Percentiles rank a stretch among this genome's conserved stretches.
Evolutionary conservation across 768 basidiomycete species (phyloP).

Genomic region (Amanita exitialis): DNA sequence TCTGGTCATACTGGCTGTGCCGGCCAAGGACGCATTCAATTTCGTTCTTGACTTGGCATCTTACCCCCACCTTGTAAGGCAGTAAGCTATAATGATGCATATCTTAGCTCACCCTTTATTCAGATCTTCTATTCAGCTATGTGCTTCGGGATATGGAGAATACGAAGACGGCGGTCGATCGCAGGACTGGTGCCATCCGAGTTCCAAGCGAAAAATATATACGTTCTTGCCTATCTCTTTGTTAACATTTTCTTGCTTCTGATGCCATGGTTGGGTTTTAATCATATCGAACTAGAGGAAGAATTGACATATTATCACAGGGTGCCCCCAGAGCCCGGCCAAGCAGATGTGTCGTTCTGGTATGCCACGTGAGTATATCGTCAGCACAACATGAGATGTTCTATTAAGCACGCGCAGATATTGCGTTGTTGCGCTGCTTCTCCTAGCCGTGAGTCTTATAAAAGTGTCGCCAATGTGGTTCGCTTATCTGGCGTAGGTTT

Average conservation of each 20-base stretch:
- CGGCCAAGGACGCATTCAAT: conserved; percentile 27
- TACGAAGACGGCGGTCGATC: conserved; percentile 15
- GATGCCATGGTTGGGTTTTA: conserved; percentile 20
- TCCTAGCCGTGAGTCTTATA: conserved; percentile 15
- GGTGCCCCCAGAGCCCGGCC: conserved; percentile 25
- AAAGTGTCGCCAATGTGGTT: background rate
- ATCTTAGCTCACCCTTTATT: conserved; percentile 12
- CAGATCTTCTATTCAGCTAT: conserved; percentile 22
- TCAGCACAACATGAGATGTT: too few relatives aligned
- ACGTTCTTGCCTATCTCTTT: conserved; percentile 16
- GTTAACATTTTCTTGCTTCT: conserved; percentile 20
- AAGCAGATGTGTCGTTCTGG: conserved; percentile 28
- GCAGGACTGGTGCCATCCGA: conserved; percentile 14
- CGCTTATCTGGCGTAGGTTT: conserved; percentile 14
- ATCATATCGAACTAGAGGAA: background rate
- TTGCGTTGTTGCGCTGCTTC: conserved; percentile 19
- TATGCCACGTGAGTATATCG: conserved; percentile 22
- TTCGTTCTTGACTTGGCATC: conserved; percentile 28
- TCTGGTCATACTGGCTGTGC: conserved; percentile 29
- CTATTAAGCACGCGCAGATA: conserved; percentile 11
- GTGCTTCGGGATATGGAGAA: conserved; percentile 21
- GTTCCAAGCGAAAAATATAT: conserved; percentile 16
- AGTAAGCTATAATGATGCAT: conserved; percentile 9
- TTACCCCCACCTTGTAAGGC: conserved; percentile 26
- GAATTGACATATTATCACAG: conserved; percentile 9